A percentile compares a stretch with the other conserved stretches of the same genome.
Evolutionary conservation across 2,329 filamentous ascomycete species (phyloP).

Genomic region (Apiospora hydei): DNA sequence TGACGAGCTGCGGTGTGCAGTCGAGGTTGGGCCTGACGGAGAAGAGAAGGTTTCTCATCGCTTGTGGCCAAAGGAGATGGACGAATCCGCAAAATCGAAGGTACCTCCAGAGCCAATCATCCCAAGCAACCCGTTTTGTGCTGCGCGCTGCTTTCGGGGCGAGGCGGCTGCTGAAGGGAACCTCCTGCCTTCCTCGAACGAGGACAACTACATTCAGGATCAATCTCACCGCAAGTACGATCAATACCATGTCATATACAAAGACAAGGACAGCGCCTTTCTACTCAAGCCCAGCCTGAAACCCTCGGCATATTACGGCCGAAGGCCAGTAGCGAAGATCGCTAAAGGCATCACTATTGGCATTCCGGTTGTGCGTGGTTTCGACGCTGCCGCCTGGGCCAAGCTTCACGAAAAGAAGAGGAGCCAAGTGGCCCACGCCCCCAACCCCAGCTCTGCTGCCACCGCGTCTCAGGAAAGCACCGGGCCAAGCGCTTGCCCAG

Average conservation of each 20-base stretch:
- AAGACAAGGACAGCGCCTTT: conserved; percentile 78
- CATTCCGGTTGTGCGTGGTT: conserved; percentile 87
- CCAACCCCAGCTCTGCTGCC: conserved; percentile 37
- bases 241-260: conserved; percentile 86
- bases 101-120: conserved; percentile 48
- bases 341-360: conserved; percentile 84
- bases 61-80: conserved; percentile 74
- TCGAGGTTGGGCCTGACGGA: conserved; percentile 87
- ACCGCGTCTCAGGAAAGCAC: conserved; percentile 37
- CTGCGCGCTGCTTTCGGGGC: conserved; percentile 64
- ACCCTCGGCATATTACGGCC: conserved; percentile 84
- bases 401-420: conserved; percentile 65
- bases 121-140: conserved; percentile 64
- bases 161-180: conserved; percentile 64
- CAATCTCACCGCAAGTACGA: conserved; percentile 66
- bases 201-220: conserved; percentile 49
- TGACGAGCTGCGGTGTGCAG: conserved; percentile 87
- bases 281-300: conserved; percentile 85
- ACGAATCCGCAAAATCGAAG: conserved; percentile 44
- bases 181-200: conserved; percentile 39
- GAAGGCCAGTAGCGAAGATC: conserved; percentile 83
- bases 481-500: conserved; percentile 51
- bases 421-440: conserved; percentile 28
- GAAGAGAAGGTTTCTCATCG: conserved; percentile 90
- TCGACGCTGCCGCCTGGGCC: conserved; percentile 80